A percentile compares a stretch with the other conserved stretches of the same genome.
Evolutionary conservation across 2,329 filamentous ascomycete genomes (phyloP).

Genomic region (Botryotinia globosa): DNA sequence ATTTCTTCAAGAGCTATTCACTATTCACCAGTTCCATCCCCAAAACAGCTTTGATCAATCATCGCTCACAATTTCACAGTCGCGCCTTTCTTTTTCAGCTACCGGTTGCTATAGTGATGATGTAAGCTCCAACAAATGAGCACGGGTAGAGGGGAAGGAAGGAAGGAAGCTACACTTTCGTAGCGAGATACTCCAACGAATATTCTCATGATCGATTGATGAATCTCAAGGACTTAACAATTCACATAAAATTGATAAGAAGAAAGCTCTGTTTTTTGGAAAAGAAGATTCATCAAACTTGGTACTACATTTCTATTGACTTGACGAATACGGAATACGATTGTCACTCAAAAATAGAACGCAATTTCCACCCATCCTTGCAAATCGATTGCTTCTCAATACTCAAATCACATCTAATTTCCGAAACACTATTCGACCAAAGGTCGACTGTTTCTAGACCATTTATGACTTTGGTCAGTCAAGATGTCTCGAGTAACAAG

Average conservation of each 20-base stretch:
- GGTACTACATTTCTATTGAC: conserved; percentile 20
- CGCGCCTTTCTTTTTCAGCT: conserved; percentile 11
- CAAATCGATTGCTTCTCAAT: conserved; percentile 3
- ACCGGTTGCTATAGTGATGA: conserved; percentile 14
- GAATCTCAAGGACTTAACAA: not conserved
- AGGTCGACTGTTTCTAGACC: conserved; percentile 17
- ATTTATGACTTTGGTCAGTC: conserved; percentile 8
- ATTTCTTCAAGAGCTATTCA: not conserved
- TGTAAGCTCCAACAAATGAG: conserved; percentile 6
- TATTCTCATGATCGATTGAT: not conserved
- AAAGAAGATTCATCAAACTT: conserved; percentile 14
- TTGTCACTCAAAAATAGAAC: conserved; percentile 14
- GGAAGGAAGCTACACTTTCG: conserved; percentile 6
- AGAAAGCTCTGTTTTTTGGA: conserved; percentile 11
- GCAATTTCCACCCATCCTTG: conserved; percentile 20
- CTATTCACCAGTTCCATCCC: not conserved
- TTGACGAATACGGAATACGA: conserved; percentile 10
- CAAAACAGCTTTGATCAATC: not conserved
- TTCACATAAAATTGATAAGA: conserved; percentile 14
- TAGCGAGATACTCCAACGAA: conserved; percentile 6
- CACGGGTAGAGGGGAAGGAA: conserved; percentile 11
- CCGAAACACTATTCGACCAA: conserved; percentile 13
- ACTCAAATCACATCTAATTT: conserved; percentile 20
- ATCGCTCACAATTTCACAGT: not conserved
- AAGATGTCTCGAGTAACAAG: conserved; percentile 37